These are phyloP conservation scores for Coemansia sp. DNA, from an alignment of 192 early-diverging fungal species.

Conservation along the genomic window DNA sequence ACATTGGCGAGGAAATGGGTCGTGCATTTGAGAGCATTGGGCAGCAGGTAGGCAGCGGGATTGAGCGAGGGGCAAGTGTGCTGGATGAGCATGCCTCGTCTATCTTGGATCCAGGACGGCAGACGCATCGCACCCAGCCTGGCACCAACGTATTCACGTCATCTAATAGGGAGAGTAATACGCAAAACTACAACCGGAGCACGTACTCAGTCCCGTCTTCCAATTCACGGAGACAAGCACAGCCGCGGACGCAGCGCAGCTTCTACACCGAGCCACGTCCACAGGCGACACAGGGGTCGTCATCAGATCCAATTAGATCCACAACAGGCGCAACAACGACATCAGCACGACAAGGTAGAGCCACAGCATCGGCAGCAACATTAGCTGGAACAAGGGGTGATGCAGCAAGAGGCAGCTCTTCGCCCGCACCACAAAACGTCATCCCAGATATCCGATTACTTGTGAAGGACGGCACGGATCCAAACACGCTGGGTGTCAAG, in stretches of 20 bases:
- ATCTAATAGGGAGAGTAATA: neutral
- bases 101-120: neutral
- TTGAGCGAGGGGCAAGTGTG: conserved; percentile 21
- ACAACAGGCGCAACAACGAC: neutral
- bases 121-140: neutral
- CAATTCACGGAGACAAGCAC: conserved; percentile 10
- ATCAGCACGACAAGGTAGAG: neutral
- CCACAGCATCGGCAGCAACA: neutral
- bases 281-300: conserved; percentile 10
- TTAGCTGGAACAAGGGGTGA: no score
- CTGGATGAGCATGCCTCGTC: conserved; percentile 9
- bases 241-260: conserved; percentile 13
- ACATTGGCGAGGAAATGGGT: conserved; percentile 45
- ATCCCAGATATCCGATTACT: conserved; percentile 37
- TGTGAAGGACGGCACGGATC: conserved; percentile 53
- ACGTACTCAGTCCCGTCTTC: conserved; percentile 20
- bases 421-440: neutral
- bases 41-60: conserved; percentile 19
- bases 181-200: conserved; percentile 6
- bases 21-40: conserved; percentile 36
- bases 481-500: conserved; percentile 63
- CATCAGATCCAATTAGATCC: neutral
- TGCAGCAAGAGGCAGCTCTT: neutral
- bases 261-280: conserved; percentile 21
- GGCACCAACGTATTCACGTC: neutral